A percentile compares a stretch with the other conserved stretches of the same genome.
phyloP scores from a whole-genome alignment of 768 basidiomycete genomes.

The Termitomyces sp. region DNA sequence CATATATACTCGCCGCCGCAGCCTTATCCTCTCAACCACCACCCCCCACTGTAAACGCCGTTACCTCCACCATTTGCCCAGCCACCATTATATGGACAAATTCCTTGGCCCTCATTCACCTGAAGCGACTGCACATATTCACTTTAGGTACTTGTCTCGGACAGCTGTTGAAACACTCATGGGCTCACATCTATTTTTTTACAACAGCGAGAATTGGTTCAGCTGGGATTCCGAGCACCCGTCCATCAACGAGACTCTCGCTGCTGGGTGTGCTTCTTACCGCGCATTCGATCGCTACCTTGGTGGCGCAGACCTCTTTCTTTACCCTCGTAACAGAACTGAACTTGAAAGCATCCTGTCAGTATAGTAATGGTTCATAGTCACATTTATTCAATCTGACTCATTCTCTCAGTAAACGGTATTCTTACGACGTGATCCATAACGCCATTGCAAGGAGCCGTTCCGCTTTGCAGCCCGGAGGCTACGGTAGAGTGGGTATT shows the following conservation, averaged over 20 bases:
- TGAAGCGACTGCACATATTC: slow-evolving; percentile 70
- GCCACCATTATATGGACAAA: slow-evolving; percentile 52
- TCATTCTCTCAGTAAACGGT: slow-evolving; percentile 52
- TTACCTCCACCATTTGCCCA: slow-evolving; percentile 14
- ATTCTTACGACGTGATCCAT: slow-evolving; percentile 79
- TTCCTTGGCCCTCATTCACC: slow-evolving; percentile 72
- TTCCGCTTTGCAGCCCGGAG: slow-evolving; percentile 55
- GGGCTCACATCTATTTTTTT: slow-evolving; percentile 16
- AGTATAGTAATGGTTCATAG: slow-evolving; percentile 25
- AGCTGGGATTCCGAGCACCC: slow-evolving; percentile 72
- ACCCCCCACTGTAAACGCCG: slow-evolving; percentile 12
- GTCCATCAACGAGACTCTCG: slow-evolving; percentile 68
- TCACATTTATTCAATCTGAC: slow-evolving; percentile 8
- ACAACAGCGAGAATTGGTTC: slow-evolving; percentile 59
- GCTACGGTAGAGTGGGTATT: slow-evolving; percentile 43
- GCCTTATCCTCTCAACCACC: slow-evolving; percentile 11
- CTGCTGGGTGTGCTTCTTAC: slow-evolving; percentile 80
- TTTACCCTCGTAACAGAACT: slow-evolving; percentile 59
- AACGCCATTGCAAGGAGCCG: slow-evolving; percentile 74
- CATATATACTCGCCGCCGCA: slow-evolving; percentile 7
- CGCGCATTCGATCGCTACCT: slow-evolving; percentile 76
- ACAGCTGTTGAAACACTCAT: slow-evolving; percentile 21
- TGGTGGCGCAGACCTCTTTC: slow-evolving; percentile 66
- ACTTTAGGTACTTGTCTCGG: slow-evolving; percentile 50
- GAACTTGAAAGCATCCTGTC: slow-evolving; percentile 76